Conservation (phyloP, 2,329 filamentous ascomycete species). For the Paracamarosporium sp. region DNA sequence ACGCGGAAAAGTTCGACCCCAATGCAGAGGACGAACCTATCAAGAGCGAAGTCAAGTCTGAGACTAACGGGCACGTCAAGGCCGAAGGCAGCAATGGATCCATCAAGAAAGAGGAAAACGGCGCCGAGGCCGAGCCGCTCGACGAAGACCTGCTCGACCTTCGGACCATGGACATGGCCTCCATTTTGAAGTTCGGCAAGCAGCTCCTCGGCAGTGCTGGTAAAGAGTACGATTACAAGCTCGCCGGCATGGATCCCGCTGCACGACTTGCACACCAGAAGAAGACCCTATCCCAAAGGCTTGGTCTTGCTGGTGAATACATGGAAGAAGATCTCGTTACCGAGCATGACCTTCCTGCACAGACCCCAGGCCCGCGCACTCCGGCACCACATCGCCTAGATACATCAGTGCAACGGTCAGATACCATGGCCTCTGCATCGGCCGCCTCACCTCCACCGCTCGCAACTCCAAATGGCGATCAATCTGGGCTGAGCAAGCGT, state of each 20-base stretch:
- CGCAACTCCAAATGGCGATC: constrained; percentile 50
- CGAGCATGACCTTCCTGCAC: constrained; percentile 63
- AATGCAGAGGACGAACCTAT: constrained; percentile 77
- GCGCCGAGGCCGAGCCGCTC: constrained; percentile 47
- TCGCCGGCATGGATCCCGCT: constrained; percentile 82
- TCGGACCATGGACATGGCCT: constrained; percentile 76
- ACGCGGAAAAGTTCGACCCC: constrained; percentile 87
- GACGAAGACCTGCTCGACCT: constrained; percentile 73
- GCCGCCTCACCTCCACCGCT: constrained; percentile 52
- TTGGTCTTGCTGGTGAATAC: constrained; percentile 84
- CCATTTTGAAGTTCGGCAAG: constrained; percentile 83
- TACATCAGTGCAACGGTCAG: constrained; percentile 54
- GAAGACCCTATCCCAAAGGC: constrained; percentile 80
- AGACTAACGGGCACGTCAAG: constrained; percentile 58
- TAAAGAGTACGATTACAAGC: constrained; percentile 80
- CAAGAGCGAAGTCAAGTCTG: constrained; percentile 55
- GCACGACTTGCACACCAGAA: constrained; percentile 86
- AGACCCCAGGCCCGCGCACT: constrained; percentile 46
- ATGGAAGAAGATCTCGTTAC: constrained; percentile 84
- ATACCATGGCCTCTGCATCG: constrained; percentile 51
- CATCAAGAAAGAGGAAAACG: constrained; percentile 52
- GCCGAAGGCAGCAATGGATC: constrained; percentile 59
- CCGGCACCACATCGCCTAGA: constrained; percentile 57
- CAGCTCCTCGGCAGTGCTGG: constrained; percentile 83
- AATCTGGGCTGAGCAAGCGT: constrained; percentile 78